These are phyloP conservation scores for Przewalskia tangutica DNA, from an alignment of 257 asterid genomes.

Conservation along the genomic window DNA sequence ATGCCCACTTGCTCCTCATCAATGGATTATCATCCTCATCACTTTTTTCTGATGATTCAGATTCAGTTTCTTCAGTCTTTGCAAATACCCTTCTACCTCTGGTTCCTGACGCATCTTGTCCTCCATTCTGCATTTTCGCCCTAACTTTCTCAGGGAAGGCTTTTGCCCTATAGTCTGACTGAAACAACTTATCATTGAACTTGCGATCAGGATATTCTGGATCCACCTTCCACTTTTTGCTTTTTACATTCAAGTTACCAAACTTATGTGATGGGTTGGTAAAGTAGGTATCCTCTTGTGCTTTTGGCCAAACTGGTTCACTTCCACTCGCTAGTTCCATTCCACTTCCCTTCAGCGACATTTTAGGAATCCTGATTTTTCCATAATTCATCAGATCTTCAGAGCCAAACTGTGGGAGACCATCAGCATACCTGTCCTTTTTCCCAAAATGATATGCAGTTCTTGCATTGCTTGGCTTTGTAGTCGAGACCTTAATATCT, in stretches of 20 bases:
- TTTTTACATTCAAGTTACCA: slow-evolving; percentile 38
- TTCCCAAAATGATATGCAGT: slow-evolving; percentile 40
- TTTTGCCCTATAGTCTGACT: slow-evolving; percentile 35
- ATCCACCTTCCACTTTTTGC: slow-evolving; percentile 51
- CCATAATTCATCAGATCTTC: slow-evolving; percentile 55
- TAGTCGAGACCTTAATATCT: slow-evolving; percentile 62
- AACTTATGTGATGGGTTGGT: slow-evolving; percentile 35
- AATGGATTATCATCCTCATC: slow-evolving; percentile 71
- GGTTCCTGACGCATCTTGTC: slow-evolving; percentile 29
- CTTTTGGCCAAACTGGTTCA: slow-evolving; percentile 44
- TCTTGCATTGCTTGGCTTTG: slow-evolving; percentile 54
- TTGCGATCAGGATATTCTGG: slow-evolving; percentile 45
- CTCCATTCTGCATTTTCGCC: slow-evolving; percentile 39
- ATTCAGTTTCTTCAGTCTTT: slow-evolving; percentile 78
- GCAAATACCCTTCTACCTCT: slow-evolving; percentile 34
- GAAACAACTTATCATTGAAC: slow-evolving; percentile 36
- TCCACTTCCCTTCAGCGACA: slow-evolving; percentile 46
- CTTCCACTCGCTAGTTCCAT: slow-evolving; percentile 39
- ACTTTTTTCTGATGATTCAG: slow-evolving; percentile 83
- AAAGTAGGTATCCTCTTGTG: slow-evolving; percentile 39
- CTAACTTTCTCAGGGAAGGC: slow-evolving; percentile 38
- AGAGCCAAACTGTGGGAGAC: slow-evolving; percentile 32
- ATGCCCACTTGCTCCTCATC: slow-evolving; percentile 97
- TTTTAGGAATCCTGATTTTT: slow-evolving; percentile 52
- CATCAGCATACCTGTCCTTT: slow-evolving; percentile 38